Evolutionary conservation across 495 filamentous ascomycete species (phyloP).

Genomic region (Neurospora terricola): DNA sequence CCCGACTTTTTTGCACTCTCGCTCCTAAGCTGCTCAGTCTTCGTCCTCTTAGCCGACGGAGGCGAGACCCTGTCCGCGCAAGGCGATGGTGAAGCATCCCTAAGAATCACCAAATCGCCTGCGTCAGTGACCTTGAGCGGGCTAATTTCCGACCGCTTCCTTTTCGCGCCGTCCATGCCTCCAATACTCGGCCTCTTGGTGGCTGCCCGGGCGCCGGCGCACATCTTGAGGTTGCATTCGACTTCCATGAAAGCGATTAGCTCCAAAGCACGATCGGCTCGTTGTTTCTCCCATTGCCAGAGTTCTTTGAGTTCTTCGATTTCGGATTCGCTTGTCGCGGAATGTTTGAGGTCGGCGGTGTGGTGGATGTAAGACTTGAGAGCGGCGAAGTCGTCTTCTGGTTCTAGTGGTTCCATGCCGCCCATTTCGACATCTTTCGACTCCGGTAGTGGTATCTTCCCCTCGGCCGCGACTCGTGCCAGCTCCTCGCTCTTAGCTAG

Average conservation of each 20-base stretch:
- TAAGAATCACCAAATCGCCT: slow-evolving; percentile 33
- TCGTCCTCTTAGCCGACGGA: slow-evolving; percentile 16
- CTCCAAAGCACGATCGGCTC: slow-evolving; percentile 57
- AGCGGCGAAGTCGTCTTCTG: slow-evolving; percentile 37
- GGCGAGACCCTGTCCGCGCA: slow-evolving; percentile 6
- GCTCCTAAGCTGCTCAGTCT: slow-evolving; percentile 16
- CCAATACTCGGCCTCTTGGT: slow-evolving; percentile 9
- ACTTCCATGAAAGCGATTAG: slow-evolving; percentile 72
- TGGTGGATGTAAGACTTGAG: slow-evolving; percentile 30
- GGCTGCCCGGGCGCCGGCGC: slow-evolving; percentile 41
- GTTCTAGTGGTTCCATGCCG: slow-evolving; percentile 16
- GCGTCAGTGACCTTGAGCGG: slow-evolving; percentile 28
- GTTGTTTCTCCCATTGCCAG: slow-evolving; percentile 54
- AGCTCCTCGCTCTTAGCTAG: slow-evolving; percentile 48
- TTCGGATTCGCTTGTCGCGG: slow-evolving; percentile 36
- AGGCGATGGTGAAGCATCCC: slow-evolving; percentile 13
- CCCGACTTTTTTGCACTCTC: slow-evolving; percentile 10
- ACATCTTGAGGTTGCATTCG: slow-evolving; percentile 68
- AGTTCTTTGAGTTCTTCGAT: slow-evolving; percentile 52
- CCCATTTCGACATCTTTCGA: slow-evolving; percentile 9
- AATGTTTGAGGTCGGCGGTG: slow-evolving; percentile 29
- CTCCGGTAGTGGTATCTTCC: slow-evolving; percentile 49
- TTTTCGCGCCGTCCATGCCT: slow-evolving; percentile 11
- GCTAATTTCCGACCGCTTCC: slow-evolving; percentile 16
- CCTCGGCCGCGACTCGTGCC: slow-evolving; percentile 53